Evolutionary conservation across 345 rosid genomes (phyloP).

Genomic region (Citrus medica): DNA sequence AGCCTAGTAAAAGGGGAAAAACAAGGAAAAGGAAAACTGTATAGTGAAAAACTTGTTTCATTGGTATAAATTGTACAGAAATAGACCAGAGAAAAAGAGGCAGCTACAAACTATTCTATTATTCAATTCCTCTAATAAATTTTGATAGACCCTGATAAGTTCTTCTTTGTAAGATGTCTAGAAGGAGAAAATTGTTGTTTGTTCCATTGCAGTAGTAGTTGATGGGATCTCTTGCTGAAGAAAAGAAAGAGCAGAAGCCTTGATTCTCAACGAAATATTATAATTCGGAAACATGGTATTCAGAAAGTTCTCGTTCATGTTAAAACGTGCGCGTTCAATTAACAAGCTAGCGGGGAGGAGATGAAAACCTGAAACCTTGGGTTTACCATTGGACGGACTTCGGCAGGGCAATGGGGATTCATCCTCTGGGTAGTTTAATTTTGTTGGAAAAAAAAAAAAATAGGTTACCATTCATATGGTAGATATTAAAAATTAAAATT

Average conservation of each 20-base stretch:
- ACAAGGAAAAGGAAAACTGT: background rate
- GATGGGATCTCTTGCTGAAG: background rate
- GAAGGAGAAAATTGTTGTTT: background rate
- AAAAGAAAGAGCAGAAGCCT: background rate
- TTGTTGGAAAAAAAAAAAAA: no score
- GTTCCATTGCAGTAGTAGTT: background rate
- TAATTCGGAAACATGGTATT: background rate
- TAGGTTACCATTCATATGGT: no score
- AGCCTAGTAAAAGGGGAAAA: background rate
- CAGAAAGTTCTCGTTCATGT: background rate
- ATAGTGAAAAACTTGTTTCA: conserved; percentile 18
- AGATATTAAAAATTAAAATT: no score
- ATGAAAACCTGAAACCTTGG: no score
- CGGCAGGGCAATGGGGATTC: no score
- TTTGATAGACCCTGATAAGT: conserved; percentile 8
- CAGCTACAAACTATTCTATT: background rate
- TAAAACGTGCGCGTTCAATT: background rate
- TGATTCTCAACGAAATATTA: background rate
- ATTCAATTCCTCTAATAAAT: conserved; percentile 2
- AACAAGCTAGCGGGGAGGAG: no score
- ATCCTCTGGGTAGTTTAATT: no score
- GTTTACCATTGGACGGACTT: no score
- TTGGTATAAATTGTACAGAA: conserved; percentile 35
- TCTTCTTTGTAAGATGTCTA: background rate
- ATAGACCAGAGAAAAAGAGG: conserved; percentile 13